phyloP scores from a whole-genome alignment of 2,329 filamentous ascomycete genomes.

The Monilinia polystroma region DNA sequence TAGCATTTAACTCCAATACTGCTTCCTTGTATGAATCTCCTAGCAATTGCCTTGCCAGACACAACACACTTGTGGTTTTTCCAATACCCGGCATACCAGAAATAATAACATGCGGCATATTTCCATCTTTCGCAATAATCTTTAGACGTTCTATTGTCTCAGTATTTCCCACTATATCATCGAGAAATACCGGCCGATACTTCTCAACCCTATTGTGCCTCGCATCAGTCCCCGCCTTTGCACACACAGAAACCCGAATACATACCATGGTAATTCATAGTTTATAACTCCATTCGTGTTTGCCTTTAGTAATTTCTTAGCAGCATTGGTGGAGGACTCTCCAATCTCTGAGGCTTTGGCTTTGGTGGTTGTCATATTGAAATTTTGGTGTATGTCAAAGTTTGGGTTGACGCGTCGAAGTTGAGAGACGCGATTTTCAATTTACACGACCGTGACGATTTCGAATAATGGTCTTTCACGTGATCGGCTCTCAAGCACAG shows the following conservation, averaged over 20 bases:
- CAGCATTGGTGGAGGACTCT: constrained; percentile 58
- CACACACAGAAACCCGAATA: background rate
- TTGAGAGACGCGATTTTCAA: constrained; percentile 28
- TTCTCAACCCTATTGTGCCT: constrained; percentile 80
- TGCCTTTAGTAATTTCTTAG: constrained; percentile 55
- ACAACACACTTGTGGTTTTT: constrained; percentile 94
- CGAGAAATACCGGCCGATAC: constrained; percentile 89
- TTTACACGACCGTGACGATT: constrained; percentile 29
- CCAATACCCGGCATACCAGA: constrained; percentile 99
- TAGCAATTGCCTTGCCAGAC: constrained; percentile 85
- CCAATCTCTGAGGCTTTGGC: constrained; percentile 46
- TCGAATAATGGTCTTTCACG: background rate
- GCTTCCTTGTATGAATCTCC: constrained; percentile 97
- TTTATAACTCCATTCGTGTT: constrained; percentile 52
- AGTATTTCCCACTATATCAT: constrained; percentile 96
- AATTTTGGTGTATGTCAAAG: constrained; percentile 2
- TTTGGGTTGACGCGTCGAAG: constrained; percentile 29
- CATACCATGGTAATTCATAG: constrained; percentile 79
- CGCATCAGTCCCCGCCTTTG: background rate
- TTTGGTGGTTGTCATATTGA: constrained; percentile 35
- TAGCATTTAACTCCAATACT: constrained; percentile 92
- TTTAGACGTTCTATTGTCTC: constrained; percentile 97
- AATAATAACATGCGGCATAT: constrained; percentile 99
- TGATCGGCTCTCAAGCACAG: background rate
- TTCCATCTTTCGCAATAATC: constrained; percentile 97